Percentiles rank a stretch among this genome's conserved stretches.
These are phyloP conservation scores for Trichoderma sp. DNA, from an alignment of 2,329 filamentous ascomycete genomes.

Conservation along the genomic window DNA sequence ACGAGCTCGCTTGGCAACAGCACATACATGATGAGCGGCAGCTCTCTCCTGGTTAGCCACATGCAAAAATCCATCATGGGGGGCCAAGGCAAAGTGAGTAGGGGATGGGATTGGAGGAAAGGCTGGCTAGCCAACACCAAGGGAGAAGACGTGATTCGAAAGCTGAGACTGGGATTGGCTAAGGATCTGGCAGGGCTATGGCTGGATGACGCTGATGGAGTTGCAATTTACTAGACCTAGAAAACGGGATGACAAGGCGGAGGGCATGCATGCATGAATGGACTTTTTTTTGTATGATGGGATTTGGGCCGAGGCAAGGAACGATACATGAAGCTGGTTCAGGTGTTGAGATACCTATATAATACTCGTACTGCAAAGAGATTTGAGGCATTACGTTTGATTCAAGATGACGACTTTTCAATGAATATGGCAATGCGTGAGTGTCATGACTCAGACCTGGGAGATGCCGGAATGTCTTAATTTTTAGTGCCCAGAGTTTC, in stretches of 20 bases:
- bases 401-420: neutral
- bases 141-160: constrained; percentile 69
- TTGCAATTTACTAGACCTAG: constrained; percentile 42
- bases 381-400: neutral
- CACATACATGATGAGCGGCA: constrained; percentile 71
- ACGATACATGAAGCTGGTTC: neutral
- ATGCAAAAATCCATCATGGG: constrained; percentile 61
- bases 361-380: constrained; percentile 1
- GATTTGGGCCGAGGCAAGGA: neutral
- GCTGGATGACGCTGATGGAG: constrained; percentile 64
- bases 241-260: neutral
- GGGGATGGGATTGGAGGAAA: constrained; percentile 76
- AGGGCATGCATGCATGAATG: neutral
- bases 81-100: constrained; percentile 51
- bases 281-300: neutral
- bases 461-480: neutral
- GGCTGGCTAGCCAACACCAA: constrained; percentile 69
- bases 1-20: constrained; percentile 56
- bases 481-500: neutral
- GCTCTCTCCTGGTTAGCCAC: constrained; percentile 67
- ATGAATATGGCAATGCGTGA: neutral
- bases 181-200: constrained; percentile 71
- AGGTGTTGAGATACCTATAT: constrained; percentile 8
- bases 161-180: constrained; percentile 72
- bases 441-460: neutral